Conservation (phyloP, 2,329 filamentous ascomycete species). For the Periconia sp. region DNA sequence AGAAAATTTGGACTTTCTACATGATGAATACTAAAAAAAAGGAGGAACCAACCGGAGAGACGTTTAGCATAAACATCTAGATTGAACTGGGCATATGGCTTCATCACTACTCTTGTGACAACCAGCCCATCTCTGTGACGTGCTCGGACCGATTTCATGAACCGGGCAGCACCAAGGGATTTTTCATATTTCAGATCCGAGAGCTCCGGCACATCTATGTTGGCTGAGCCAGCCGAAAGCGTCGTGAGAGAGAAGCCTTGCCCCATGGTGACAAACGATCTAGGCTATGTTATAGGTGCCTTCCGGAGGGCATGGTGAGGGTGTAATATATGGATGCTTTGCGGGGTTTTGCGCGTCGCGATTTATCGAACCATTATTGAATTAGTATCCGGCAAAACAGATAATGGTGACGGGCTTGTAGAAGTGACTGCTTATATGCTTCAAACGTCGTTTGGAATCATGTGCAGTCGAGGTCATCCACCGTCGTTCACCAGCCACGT, state of each 20-base stretch:
- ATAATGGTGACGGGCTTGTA: neutral
- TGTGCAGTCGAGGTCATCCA: constrained; percentile 17
- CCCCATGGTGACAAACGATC: constrained; percentile 64
- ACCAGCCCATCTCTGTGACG: constrained; percentile 88
- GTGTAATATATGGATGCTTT: neutral
- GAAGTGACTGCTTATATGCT: neutral
- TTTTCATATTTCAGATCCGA: constrained; percentile 89
- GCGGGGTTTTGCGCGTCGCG: neutral
- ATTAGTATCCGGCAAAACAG: neutral
- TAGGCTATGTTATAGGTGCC: constrained; percentile 23
- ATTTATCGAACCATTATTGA: no score
- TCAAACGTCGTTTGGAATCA: neutral
- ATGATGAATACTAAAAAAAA: neutral
- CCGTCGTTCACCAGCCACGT: neutral
- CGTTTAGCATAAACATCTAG: constrained; percentile 76
- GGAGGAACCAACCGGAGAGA: constrained; percentile 50
- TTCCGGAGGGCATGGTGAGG: constrained; percentile 30
- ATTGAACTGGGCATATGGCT: constrained; percentile 81
- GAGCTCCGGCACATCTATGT: constrained; percentile 91
- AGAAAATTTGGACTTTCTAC: neutral
- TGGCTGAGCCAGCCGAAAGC: constrained; percentile 85
- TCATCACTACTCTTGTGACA: constrained; percentile 92
- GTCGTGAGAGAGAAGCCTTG: constrained; percentile 95
- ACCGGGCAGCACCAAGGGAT: constrained; percentile 85
- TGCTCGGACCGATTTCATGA: constrained; percentile 95